Base-by-base conservation (phyloP, 345 rosid species). In the Euclidium syriacum region DNA sequence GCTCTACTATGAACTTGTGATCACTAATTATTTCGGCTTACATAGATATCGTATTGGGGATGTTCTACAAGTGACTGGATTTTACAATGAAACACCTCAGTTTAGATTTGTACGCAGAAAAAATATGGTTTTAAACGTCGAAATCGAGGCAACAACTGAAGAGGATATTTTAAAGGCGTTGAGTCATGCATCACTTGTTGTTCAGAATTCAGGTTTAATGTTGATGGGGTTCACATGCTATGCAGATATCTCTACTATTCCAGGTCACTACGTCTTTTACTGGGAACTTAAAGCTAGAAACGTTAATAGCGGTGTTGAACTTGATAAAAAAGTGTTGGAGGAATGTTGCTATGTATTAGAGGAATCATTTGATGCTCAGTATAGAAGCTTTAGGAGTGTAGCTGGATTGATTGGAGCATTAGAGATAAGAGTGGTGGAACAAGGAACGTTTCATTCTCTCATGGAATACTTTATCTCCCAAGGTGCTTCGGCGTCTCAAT, bases 21-120 rank as follows among this genome's bases (percentile, higher is more conserved):
- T 87, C 58, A 84, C 88, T 25, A 84, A 87, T 39, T 78, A 65
- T 48, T 66, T 81, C 71, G 91, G 95, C 6, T 55, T 84, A 22
- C 75, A 78, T 34, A 73, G 95, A 32, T 87, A 79, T 58, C 50
- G 75, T 33, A 84, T 84, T 3, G 88, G 86, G 10, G 91, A 87
- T 72, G 59, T 87, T 58, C 77, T 84, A 22, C 81, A 56, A 74
- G 91, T 76, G 40, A 67, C 82, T 0, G 86, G 83, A 11, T 84
- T 82, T 59, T 62, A 83, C 76, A 81, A 84, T 62, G 73, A 38
- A 3, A 70, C 91, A 12, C 91, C 95, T 10, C 81, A 78, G 9
- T 85, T 81, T 53, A 69, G 76, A 10, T 82, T 83, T 26, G 80
- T 85, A 15, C 77, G 71, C 0, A 53, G 87, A 52, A 63, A 79